Base-by-base conservation (phyloP, 805 yeast genomes). In the Candida mattraensis region DNA sequence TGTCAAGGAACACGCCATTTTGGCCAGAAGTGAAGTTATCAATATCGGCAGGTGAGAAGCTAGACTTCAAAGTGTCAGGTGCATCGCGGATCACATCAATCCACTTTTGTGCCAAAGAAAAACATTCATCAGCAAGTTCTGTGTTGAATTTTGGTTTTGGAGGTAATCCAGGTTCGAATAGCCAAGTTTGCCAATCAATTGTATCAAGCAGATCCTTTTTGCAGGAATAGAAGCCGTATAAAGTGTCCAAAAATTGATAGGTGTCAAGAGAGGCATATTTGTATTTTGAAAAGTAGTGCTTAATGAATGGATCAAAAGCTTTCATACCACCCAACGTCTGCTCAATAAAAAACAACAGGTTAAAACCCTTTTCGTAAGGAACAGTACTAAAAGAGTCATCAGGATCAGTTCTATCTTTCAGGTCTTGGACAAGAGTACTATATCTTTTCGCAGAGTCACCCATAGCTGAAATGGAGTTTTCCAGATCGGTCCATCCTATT, bases 341-440 rank as follows among this genome's bases (percentile, higher is more conserved):
- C 62, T 89, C 97, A 33, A 88, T 69, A 50, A 78, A 76, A 64
- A 76, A 85, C 40, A 89, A 67, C 52, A 88, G 70, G 48, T 83
- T 86, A 51, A 81, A 83, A 6, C 96, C 96, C 60, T 87, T 87
- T 58, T 88, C 96, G 61, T 88, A 88, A 3, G 96, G 96, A 29
- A 88, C 94, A 1, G 84, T 69, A 21, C 87, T 79, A 61, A 87
- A 88, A 1, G 94, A 82, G 51, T 87, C 95, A 61, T 88, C 96
- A 5, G 96, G 96, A 56, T 87, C 95, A 27, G 74, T 65, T 29
- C 76, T 71, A 51, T 75, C 80, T 52, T 81, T 72, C 51, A 87
- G 70, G 57, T 84, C 71, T 52, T 84, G 89, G 15, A 86, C 79
- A 49, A 88, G 71, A 30, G 75, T 70, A 20, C 83, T 67, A 64